Conservation (phyloP, 73 alveolate genomes). For the Loxodes magnus region DNA sequence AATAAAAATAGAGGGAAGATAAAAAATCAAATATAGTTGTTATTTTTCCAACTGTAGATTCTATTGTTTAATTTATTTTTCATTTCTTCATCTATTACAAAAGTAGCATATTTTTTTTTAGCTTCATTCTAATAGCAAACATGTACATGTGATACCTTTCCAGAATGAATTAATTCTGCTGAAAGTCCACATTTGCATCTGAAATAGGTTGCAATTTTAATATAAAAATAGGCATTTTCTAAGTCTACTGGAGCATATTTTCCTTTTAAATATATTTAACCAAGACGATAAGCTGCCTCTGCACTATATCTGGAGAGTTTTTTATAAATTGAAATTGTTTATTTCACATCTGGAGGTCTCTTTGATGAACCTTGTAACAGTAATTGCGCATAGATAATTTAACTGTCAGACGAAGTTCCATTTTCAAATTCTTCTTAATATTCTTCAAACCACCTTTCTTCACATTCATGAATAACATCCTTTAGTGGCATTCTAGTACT, state of each 20-base stretch:
- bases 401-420: slow-evolving; percentile 5
- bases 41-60: too few species aligned
- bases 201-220: slow-evolving; percentile 3
- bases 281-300: slow-evolving; percentile 8
- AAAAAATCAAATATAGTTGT: too few species aligned
- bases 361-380: neutral
- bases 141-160: slow-evolving; percentile 4
- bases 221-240: slow-evolving; percentile 5
- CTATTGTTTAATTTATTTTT: too few species aligned
- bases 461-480: slow-evolving; percentile 1
- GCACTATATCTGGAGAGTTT: slow-evolving; percentile 1
- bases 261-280: slow-evolving; percentile 9
- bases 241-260: slow-evolving; percentile 2
- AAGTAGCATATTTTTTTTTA: too few species aligned
- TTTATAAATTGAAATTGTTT: neutral
- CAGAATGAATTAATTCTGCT: slow-evolving; percentile 5
- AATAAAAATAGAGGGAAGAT: too few species aligned
- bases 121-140: slow-evolving; percentile 13
- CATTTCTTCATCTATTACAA: too few species aligned
- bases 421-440: slow-evolving; percentile 1
- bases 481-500: slow-evolving; percentile 2
- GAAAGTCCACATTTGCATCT: slow-evolving; percentile 11
- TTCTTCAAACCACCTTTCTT: slow-evolving; percentile 14
- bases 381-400: slow-evolving; percentile 10
- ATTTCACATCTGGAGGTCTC: slow-evolving; percentile 3